Conservation (phyloP, 352 stramenopile species). For the Blastocystis hominis region DNA sequence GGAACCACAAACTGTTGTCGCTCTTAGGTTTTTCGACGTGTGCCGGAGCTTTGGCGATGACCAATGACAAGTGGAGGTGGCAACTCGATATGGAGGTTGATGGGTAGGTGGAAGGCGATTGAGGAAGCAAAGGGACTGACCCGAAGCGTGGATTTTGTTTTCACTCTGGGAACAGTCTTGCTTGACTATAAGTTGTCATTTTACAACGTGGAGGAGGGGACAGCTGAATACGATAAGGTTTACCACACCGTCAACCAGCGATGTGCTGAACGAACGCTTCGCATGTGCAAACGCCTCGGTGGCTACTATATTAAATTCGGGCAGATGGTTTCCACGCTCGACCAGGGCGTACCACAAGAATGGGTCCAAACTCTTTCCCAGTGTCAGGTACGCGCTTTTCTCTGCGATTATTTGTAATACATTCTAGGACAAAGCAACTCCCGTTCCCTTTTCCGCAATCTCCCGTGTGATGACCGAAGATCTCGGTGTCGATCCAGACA, state of each 20-base stretch:
- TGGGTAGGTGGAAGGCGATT: not conserved
- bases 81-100: not conserved
- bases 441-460: conserved; percentile 37
- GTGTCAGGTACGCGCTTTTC: conserved; percentile 4
- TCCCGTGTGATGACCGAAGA: conserved; percentile 37
- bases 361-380: conserved; percentile 22
- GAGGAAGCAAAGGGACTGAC: not conserved
- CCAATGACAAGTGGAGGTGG: not conserved
- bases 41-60: not conserved
- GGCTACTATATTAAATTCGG: conserved; percentile 53
- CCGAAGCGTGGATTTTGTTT: conserved; percentile 22
- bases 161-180: not conserved
- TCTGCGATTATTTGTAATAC: not conserved
- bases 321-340: conserved; percentile 46
- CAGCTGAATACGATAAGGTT: conserved; percentile 22
- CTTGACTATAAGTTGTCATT: conserved; percentile 54
- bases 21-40: not conserved
- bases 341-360: conserved; percentile 23
- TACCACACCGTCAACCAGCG: conserved; percentile 36
- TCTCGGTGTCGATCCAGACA: not conserved
- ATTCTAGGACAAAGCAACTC: conserved; percentile 25
- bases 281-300: not conserved
- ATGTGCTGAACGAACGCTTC: not conserved
- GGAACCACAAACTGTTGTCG: not conserved
- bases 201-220: not conserved